These are phyloP conservation scores for Arabis alpina DNA, from an alignment of 345 rosid species.

Conservation along the genomic window DNA sequence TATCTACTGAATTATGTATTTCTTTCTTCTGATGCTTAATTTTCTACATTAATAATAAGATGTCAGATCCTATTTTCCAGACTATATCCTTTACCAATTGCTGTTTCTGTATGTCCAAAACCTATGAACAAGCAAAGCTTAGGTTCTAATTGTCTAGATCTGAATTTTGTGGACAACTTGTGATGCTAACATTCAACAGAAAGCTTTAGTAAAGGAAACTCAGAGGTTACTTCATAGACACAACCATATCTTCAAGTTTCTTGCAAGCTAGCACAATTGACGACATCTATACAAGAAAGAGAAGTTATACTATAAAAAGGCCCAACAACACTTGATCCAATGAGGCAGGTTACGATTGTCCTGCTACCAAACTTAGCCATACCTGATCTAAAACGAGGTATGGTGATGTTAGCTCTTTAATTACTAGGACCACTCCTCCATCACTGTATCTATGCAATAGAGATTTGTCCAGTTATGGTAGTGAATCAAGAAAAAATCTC, in stretches of 20 bases:
- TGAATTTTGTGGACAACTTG: constrained; percentile 13
- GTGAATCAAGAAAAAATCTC: constrained; percentile 3
- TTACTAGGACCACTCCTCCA: constrained; percentile 21
- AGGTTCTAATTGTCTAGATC: constrained; percentile 26
- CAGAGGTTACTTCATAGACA: constrained; percentile 20
- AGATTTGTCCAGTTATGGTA: constrained; percentile 14
- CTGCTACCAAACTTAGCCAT: constrained; percentile 19
- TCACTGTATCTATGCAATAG: constrained; percentile 5
- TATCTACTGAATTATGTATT: constrained; percentile 19
- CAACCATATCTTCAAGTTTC: constrained; percentile 11
- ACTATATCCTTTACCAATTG: background rate
- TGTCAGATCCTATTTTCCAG: background rate
- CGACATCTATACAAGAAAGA: constrained; percentile 3
- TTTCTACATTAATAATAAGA: constrained; percentile 31
- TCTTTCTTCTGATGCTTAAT: constrained; percentile 17
- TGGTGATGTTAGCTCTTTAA: constrained; percentile 21
- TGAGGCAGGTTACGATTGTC: constrained; percentile 6
- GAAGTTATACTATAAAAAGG: constrained; percentile 12
- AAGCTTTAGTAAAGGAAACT: constrained; percentile 18
- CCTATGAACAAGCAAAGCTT: constrained; percentile 14
- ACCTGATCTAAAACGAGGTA: constrained; percentile 31
- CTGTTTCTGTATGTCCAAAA: background rate
- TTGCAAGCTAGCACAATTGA: constrained; percentile 20
- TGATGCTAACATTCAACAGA: constrained; percentile 33
- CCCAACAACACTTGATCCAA: constrained; percentile 26